These are phyloP conservation scores for Grosmannia huntii DNA, from an alignment of 2,329 filamentous ascomycete genomes.

Conservation along the genomic window DNA sequence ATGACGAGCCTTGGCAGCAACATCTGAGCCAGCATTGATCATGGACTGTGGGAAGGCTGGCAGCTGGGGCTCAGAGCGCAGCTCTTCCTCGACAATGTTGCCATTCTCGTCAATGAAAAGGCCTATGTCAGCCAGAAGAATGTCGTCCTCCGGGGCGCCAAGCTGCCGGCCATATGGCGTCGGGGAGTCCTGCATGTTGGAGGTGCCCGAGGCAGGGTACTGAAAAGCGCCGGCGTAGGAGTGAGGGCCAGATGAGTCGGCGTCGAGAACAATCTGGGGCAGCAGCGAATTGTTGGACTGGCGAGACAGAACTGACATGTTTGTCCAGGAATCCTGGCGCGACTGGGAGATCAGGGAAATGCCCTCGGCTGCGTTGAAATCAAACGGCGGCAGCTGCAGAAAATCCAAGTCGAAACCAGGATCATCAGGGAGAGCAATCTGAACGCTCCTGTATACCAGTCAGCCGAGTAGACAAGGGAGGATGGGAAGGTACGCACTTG, in stretches of 20 bases:
- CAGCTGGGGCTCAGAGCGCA: constrained; percentile 10
- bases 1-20: background rate
- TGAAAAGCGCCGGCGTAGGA: constrained; percentile 8
- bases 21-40: background rate
- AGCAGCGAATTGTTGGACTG: constrained; percentile 17
- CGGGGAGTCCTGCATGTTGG: constrained; percentile 8
- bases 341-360: constrained; percentile 14
- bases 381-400: constrained; percentile 42
- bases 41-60: constrained; percentile 4
- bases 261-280: constrained; percentile 26
- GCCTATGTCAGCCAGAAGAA: constrained; percentile 25
- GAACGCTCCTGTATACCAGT: constrained; percentile 44
- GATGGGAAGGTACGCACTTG: constrained; percentile 39
- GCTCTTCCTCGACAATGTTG: constrained; percentile 12
- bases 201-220: constrained; percentile 7
- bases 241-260: constrained; percentile 16
- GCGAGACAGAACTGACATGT: constrained; percentile 8
- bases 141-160: constrained; percentile 30
- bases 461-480: background rate
- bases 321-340: constrained; percentile 11
- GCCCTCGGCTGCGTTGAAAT: constrained; percentile 25
- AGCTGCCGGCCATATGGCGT: constrained; percentile 12
- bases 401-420: constrained; percentile 55
- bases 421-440: constrained; percentile 71
- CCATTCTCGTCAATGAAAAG: constrained; percentile 16